Base-by-base conservation (phyloP, 2,329 filamentous ascomycete species). In the Orbilia brochopaga region DNA sequence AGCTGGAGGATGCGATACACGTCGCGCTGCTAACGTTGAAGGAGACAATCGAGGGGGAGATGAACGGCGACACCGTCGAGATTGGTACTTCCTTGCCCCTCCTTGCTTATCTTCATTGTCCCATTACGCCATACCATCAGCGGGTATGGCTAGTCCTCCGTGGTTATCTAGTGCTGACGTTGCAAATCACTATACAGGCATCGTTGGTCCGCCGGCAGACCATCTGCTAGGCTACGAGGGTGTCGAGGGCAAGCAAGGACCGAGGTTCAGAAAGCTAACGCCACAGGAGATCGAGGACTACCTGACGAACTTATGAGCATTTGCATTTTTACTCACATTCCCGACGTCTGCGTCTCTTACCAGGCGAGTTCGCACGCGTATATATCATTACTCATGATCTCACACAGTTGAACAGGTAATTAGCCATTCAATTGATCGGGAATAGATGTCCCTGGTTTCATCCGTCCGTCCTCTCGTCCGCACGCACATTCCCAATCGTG, bases 251-350 rank as follows among this genome's bases (percentile, higher is more conserved):
- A 90, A 90, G 19, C 86, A 87, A 76, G 92, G 92, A 50, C 92
- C 92, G 67, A 86, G 92, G 74, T 96, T 96, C 86, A 86, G 92
- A 81, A 96, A 96, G 85, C 83, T 99, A 81, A 96, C 87, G 78
- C 92, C 96, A 78, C 91, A 96, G 82, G 94, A 99, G 83, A 97
- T 99, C 79, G 94, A 99, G 84, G 94, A 99, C 81, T 99, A 99
- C 83, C 83, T 99, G 81, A 97, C 94, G 81, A 97, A 96, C 86
- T 87, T 99, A 86, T 97, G 85, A 87, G 77, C 23, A 50, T 61
- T 50, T 64, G 52, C 32, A 23, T 24, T 27, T 32, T 27, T 8
- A 35, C n/a, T 40, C 42, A 23, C 50, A 21, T 35, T n/a, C n/a
- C n/a, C n/a, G n/a, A 3, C 15, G 58, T 54, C 15, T 11, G 46